Conservation (phyloP, 148 eudicot species). For the Amaranthus cruentus region DNA sequence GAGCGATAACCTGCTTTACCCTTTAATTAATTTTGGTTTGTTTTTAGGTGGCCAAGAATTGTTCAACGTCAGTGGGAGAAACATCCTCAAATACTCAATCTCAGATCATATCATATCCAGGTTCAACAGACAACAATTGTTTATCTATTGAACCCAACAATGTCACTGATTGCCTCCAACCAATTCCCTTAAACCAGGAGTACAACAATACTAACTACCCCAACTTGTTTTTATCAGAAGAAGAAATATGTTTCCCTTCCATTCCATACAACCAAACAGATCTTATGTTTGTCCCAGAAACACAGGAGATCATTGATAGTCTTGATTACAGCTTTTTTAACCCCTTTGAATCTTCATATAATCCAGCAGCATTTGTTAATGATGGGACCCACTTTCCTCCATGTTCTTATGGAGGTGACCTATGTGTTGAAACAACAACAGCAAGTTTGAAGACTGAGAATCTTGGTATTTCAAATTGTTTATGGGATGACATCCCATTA, state of each 20-base stretch:
- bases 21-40: background rate
- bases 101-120: background rate
- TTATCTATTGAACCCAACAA: too few relatives aligned
- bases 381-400: background rate
- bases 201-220: background rate
- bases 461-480: constrained; percentile 38
- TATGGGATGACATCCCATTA: constrained; percentile 71
- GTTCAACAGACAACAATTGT: background rate
- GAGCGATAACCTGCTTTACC: too few relatives aligned
- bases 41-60: constrained; percentile 15
- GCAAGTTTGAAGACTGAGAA: too few relatives aligned
- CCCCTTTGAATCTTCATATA: constrained; percentile 24
- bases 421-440: too few relatives aligned
- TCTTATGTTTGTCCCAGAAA: constrained; percentile 16
- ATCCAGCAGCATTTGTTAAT: constrained; percentile 19
- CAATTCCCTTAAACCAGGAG: background rate
- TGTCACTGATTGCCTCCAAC: background rate
- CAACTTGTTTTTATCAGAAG: background rate
- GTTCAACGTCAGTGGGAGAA: constrained; percentile 15
- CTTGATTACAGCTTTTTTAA: constrained; percentile 36
- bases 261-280: background rate
- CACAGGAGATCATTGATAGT: constrained; percentile 29
- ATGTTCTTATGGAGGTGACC: too few relatives aligned
- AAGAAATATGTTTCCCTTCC: constrained; percentile 14
- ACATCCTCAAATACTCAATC: constrained; percentile 1